A percentile compares a stretch with the other conserved stretches of the same genome.
phyloP scores from a whole-genome alignment of 306 rosid genomes.

The Vigna trinervia region DNA sequence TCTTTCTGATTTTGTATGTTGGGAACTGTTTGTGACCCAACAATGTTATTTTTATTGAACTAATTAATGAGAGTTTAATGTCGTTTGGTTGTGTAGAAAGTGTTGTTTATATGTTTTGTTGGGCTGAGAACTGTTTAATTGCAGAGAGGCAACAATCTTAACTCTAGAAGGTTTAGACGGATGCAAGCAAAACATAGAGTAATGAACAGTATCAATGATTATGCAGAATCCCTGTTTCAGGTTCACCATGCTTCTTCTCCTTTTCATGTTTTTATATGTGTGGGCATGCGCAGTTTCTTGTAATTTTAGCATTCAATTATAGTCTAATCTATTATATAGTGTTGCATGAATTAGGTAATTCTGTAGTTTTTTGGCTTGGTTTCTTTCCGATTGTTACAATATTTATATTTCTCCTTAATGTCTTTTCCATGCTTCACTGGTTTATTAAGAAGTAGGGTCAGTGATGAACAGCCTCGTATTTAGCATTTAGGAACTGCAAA shows the following conservation, averaged over 20 bases:
- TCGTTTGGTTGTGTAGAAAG: background rate
- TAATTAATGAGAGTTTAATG: background rate
- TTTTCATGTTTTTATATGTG: background rate
- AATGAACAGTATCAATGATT: conserved; percentile 58
- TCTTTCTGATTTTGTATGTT: conserved; percentile 7
- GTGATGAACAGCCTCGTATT: background rate
- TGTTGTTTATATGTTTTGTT: background rate
- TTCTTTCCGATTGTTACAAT: conserved; percentile 8
- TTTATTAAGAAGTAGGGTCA: background rate
- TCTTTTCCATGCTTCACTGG: conserved; percentile 1
- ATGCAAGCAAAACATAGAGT: conserved; percentile 56
- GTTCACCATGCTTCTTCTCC: conserved; percentile 44
- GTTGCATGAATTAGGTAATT: background rate
- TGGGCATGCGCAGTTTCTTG: background rate
- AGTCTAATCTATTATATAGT: background rate
- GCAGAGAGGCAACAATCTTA: conserved; percentile 59
- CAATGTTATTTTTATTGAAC: background rate
- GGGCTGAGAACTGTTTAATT: conserved; percentile 38
- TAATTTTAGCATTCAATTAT: conserved; percentile 6
- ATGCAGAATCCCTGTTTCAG: conserved; percentile 82
- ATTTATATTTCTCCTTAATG: background rate
- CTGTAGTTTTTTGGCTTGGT: background rate
- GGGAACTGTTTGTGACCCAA: background rate
- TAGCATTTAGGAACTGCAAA: conserved; percentile 18
- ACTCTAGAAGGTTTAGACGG: conserved; percentile 60